Base-by-base conservation (phyloP, 345 rosid genomes). In the Corymbia maculata region DNA sequence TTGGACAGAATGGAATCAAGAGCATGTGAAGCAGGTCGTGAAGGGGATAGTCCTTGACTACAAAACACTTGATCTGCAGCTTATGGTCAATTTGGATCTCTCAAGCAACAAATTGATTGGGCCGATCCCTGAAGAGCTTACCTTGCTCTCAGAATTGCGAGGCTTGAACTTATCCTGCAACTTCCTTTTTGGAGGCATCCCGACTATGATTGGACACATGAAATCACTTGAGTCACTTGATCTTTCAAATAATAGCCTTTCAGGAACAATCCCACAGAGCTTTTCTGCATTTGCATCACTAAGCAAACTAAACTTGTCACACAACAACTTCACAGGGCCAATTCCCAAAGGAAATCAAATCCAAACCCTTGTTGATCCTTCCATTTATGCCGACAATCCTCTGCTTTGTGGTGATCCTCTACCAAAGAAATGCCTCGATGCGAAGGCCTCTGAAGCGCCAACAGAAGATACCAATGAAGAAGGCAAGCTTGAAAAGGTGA, bases 51-150 rank as follows among this genome's bases (percentile, higher is more conserved):
- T 44, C 17, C 21, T 49, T 8, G 44, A 86, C n/a, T 91, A 85
- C 45, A 42, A 51, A 13, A 16, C 13, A 30, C 12, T 68, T 7
- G 36, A 6, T 30, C 79, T 91, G 6, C 45, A 15, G 12, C 79
- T 88, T 22, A 75, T 92, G 16, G 89, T 87, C 22, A 49, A 12
- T 82, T 66, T 92, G 22, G 92, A 91, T 51, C 88, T 92, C 5
- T 90, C 92, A 22, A 51, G 89, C 52, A 92, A 91, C 52, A 85
- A 85, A 36, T 49, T 92, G 13, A 26, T 66, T 8, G 92, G 93
- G 30, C 12, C 7, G 5, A 55, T 92, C 7, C 93, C 91, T 7
- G 28, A 80, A 11, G 86, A 79, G 14, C 17, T 92, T 7, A 68
- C 90, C 57, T 59, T 85, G 44, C 89, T 92, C 0, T 36, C 57